Evolutionary conservation across 306 rosid genomes (phyloP).

Genomic region (Biancaea sappan): DNA sequence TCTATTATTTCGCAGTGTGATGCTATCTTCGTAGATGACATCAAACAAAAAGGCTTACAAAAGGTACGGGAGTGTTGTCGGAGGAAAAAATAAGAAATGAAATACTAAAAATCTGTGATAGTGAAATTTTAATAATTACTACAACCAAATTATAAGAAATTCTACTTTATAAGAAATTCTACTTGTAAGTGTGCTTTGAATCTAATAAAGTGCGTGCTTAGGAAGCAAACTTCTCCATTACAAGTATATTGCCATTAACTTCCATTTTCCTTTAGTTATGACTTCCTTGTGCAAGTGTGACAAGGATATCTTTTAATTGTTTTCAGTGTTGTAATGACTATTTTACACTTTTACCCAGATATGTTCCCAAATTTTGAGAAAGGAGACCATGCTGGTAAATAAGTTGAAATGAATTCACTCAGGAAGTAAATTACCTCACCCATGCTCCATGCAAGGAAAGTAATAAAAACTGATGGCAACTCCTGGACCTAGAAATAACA

Average conservation of each 20-base stretch:
- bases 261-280: too few relatives aligned
- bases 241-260: background rate
- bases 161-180: background rate
- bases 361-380: background rate
- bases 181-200: background rate
- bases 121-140: background rate
- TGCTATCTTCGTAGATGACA: slow-evolving; percentile 18
- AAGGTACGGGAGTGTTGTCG: background rate
- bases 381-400: background rate
- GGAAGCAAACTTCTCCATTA: background rate
- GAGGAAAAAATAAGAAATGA: too few relatives aligned
- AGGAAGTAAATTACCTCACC: slow-evolving; percentile 61
- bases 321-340: background rate
- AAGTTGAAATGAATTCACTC: background rate
- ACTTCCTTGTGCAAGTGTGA: slow-evolving; percentile 8
- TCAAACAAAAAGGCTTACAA: background rate
- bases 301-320: slow-evolving; percentile 12
- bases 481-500: slow-evolving; percentile 62
- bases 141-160: background rate
- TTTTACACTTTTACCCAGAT: background rate
- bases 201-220: background rate
- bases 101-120: background rate
- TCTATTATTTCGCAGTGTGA: background rate
- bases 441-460: slow-evolving; percentile 84
- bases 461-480: slow-evolving; percentile 69